Percentiles rank a stretch among this genome's conserved stretches.
Conservation (phyloP, 2,329 filamentous ascomycete species). For the Fusarium falciforme region DNA sequence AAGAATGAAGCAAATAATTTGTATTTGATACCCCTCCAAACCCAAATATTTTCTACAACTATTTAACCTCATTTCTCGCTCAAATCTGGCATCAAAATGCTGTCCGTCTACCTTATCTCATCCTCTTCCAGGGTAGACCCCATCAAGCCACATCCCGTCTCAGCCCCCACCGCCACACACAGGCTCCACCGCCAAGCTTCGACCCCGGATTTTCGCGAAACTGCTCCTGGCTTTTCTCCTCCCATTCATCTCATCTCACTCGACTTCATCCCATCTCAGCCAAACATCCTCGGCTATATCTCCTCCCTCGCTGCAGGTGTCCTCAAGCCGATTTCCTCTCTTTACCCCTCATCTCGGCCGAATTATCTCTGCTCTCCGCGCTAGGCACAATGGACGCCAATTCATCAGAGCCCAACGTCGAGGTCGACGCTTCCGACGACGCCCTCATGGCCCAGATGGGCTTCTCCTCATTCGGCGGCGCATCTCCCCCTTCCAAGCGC, state of each 20-base stretch:
- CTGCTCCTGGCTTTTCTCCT: slow-evolving; percentile 27
- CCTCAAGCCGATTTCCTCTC: background rate
- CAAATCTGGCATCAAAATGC: background rate
- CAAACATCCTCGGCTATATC: slow-evolving; percentile 13
- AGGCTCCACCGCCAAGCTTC: slow-evolving; percentile 25
- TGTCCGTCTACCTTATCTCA: background rate
- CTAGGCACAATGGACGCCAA: slow-evolving; percentile 14
- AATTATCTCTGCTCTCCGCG: background rate
- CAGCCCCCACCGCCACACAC: slow-evolving; percentile 28
- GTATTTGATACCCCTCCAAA: too few relatives aligned
- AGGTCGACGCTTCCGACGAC: slow-evolving; percentile 41
- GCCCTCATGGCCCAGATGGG: slow-evolving; percentile 76
- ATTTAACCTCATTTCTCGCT: background rate
- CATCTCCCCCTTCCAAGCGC: slow-evolving; percentile 69
- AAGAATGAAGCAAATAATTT: background rate
- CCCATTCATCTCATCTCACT: slow-evolving; percentile 24
- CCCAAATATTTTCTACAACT: too few relatives aligned
- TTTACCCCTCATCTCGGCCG: background rate
- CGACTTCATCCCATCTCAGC: slow-evolving; percentile 10
- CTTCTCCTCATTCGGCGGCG: slow-evolving; percentile 76
- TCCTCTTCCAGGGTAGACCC: background rate
- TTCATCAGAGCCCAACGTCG: background rate
- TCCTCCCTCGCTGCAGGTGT: background rate
- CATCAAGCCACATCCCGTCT: slow-evolving; percentile 23
- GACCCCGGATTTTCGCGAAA: slow-evolving; percentile 42